phyloP scores from a whole-genome alignment of 129 eudicot species.

The Silybum marianum region DNA sequence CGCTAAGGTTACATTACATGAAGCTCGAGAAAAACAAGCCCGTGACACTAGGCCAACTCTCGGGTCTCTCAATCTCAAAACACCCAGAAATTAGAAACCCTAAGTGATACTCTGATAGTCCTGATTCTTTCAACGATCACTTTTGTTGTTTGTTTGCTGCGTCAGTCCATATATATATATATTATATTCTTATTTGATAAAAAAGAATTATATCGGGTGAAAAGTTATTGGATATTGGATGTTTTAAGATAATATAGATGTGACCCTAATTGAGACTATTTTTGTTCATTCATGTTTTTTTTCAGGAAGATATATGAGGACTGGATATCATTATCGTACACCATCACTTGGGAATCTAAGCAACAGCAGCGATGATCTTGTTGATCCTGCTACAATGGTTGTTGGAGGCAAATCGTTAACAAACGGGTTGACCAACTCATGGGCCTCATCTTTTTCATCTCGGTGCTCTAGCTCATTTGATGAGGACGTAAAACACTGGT shows the following conservation, averaged over 20 bases:
- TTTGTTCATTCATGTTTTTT: background rate
- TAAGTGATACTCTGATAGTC: no score
- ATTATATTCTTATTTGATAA: no score
- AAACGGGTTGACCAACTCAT: slow-evolving; percentile 45
- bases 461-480: slow-evolving; percentile 34
- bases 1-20: no score
- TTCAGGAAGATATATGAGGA: slow-evolving; percentile 51
- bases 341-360: slow-evolving; percentile 43
- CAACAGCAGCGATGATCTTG: slow-evolving; percentile 37
- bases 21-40: no score
- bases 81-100: no score
- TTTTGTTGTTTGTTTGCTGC: no score
- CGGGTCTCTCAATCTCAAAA: no score
- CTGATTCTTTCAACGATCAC: no score
- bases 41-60: no score
- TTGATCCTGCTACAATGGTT: slow-evolving; percentile 48
- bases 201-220: no score
- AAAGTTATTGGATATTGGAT: background rate
- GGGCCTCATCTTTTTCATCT: slow-evolving; percentile 38
- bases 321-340: slow-evolving; percentile 33
- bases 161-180: no score
- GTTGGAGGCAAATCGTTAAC: slow-evolving; percentile 39
- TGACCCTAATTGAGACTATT: background rate
- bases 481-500: slow-evolving; percentile 58
- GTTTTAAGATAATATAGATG: background rate